A percentile compares a stretch with the other conserved stretches of the same genome.
Conservation (phyloP, 75 land plant genomes). For the Ceratopteris richardii region DNA sequence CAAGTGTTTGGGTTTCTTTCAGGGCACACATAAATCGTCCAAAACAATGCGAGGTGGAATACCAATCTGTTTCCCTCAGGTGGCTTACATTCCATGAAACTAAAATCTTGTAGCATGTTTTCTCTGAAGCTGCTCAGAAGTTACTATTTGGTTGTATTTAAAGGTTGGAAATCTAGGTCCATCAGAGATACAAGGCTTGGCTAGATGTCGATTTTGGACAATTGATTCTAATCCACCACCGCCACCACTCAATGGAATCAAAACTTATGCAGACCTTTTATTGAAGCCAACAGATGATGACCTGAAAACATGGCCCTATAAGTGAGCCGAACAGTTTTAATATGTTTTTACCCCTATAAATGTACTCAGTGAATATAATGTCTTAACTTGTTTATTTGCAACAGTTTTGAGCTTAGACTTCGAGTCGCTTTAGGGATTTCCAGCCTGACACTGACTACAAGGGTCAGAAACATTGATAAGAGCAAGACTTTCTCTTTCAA, state of each 20-base stretch:
- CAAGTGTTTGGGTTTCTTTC: constrained; percentile 8
- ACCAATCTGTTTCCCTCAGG: constrained; percentile 72
- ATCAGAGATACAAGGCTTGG: constrained; percentile 66
- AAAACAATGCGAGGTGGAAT: constrained; percentile 68
- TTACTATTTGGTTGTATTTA: background rate
- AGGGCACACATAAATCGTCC: constrained; percentile 50
- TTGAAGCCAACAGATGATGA: constrained; percentile 57
- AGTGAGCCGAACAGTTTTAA: constrained; percentile 16
- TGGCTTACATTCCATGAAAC: constrained; percentile 5
- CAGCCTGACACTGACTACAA: constrained; percentile 22
- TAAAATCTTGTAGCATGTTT: background rate
- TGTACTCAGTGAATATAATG: background rate
- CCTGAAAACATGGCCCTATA: constrained; percentile 41
- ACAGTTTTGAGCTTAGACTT: constrained; percentile 36
- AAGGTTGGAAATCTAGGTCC: constrained; percentile 52
- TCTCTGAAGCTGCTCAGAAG: background rate
- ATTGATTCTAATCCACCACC: constrained; percentile 47
- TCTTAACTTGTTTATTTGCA: background rate
- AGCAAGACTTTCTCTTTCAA: constrained; percentile 32
- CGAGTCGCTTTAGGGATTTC: constrained; percentile 25
- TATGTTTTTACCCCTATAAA: background rate
- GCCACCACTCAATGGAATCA: constrained; percentile 37
- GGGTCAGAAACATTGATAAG: constrained; percentile 26
- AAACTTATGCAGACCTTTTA: constrained; percentile 46
- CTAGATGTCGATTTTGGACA: constrained; percentile 51